A percentile compares a stretch with the other conserved stretches of the same genome.
Evolutionary conservation across 2,329 filamentous ascomycete genomes (phyloP).

Genomic region (Bipolaris cookei): DNA sequence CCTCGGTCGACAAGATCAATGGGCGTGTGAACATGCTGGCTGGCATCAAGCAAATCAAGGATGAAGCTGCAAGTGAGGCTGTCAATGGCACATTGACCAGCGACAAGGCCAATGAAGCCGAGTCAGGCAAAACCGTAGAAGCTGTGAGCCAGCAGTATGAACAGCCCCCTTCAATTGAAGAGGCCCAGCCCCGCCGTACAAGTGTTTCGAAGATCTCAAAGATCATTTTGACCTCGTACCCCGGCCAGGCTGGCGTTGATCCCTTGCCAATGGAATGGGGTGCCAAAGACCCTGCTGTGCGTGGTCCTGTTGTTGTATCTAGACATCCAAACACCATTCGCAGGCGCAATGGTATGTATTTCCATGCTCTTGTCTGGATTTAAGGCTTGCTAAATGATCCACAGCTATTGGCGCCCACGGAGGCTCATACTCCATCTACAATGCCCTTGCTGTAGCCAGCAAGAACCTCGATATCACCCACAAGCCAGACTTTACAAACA

Average conservation of each 20-base stretch:
- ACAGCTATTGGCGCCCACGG: slow-evolving; percentile 73
- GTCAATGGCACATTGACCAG: slow-evolving; percentile 26
- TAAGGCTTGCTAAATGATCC: slow-evolving; percentile 17
- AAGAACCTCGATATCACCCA: slow-evolving; percentile 86
- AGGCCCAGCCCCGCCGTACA: slow-evolving; percentile 46
- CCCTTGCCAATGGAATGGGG: slow-evolving; percentile 92
- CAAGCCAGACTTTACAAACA: slow-evolving; percentile 79
- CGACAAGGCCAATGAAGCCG: slow-evolving; percentile 43
- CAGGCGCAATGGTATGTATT: slow-evolving; percentile 72
- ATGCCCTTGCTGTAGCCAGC: slow-evolving; percentile 88
- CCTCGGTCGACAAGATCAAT: slow-evolving; percentile 65
- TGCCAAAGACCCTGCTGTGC: slow-evolving; percentile 71
- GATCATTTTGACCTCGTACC: slow-evolving; percentile 82
- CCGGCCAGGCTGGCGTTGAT: slow-evolving; percentile 91
- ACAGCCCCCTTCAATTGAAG: slow-evolving; percentile 39
- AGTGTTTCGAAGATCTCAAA: slow-evolving; percentile 61
- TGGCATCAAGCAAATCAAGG: slow-evolving; percentile 63
- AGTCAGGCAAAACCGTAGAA: slow-evolving; percentile 45
- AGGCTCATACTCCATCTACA: slow-evolving; percentile 95
- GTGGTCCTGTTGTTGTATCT: slow-evolving; percentile 89
- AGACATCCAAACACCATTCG: slow-evolving; percentile 76
- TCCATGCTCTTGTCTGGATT: not conserved
- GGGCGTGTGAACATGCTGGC: slow-evolving; percentile 67
- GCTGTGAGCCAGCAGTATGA: slow-evolving; percentile 52
- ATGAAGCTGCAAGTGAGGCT: slow-evolving; percentile 51